Evolutionary conservation across 345 rosid genomes (phyloP), one percentile per base, ranked within the genome.

Genomic region (Atalantia buxifolia): DNA sequence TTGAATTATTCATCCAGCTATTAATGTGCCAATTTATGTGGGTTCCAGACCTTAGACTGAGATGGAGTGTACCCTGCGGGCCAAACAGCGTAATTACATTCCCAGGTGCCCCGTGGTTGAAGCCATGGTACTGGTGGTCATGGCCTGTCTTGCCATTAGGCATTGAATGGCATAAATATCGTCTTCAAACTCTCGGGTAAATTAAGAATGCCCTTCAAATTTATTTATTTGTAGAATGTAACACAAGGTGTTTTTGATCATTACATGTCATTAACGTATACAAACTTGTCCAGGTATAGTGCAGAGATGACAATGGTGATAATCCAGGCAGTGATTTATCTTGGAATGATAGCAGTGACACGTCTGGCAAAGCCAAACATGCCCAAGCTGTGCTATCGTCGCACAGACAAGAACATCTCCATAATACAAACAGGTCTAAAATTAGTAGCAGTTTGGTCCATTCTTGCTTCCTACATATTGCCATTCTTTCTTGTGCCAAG

Each of bases 61-160:
- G 88, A 30, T 96, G 99, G 99, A 94, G 84, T 57, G 89, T 96
- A 72, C 98, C 99, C 7, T 96, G 99, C 30, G 98, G 98, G 66
- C 97, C 97, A 13, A 94, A 92, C 79, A 96, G 95, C 62, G 98
- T 94, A 76, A 92, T 96, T 66, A 96, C 99, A 25, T 96, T 91
- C 84, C 99, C 99, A 1, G 89, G 99, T 84, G 99, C 98, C 7
- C 81, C 90, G 35, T 96, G 97, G 97, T 78, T 94, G 89, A 96
- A 96, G 79, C 99, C 99, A 73, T 96, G 99, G 98, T 96, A 96
- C 66, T 96, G 98, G 99, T 96, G 99, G 98, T 90, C 99, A 42
- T 96, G 97, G 95, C 98, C 99, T 48, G 98, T 94, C 77, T 91
- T 94, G 62, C 98, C 98, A 5, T 67, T 96, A 65, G 98, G 99